These are phyloP conservation scores for Alliaria petiolata DNA, from an alignment of 345 rosid species.

Conservation along the genomic window DNA sequence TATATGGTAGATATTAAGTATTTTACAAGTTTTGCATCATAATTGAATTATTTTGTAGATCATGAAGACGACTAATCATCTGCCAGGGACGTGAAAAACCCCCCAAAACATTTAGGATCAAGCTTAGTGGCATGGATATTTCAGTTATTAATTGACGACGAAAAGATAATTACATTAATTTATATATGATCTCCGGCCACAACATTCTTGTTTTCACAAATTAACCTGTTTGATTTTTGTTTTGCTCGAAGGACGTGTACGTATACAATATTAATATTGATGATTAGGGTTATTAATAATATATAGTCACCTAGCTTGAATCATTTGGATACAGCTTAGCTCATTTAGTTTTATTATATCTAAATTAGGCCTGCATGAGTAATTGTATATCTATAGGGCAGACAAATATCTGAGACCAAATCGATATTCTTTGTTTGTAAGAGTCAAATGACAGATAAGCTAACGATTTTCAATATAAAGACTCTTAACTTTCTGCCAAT, in stretches of 20 bases:
- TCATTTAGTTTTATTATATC: not conserved
- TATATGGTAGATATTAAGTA: not conserved
- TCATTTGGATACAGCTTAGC: constrained; percentile 23
- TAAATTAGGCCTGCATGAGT: constrained; percentile 14
- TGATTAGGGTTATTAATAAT: not conserved
- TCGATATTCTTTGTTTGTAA: too few species aligned
- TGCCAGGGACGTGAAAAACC: not conserved
- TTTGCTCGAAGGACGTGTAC: too few species aligned
- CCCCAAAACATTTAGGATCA: not conserved
- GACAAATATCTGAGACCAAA: constrained; percentile 27
- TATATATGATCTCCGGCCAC: too few species aligned
- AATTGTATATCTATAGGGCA: not conserved
- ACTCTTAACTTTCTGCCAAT: constrained; percentile 7
- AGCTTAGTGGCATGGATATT: not conserved
- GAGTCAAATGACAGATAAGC: too few species aligned
- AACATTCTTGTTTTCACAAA: too few species aligned
- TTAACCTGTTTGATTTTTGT: too few species aligned
- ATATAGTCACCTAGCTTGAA: constrained; percentile 22
- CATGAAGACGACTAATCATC: not conserved
- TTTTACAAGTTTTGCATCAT: constrained; percentile 3
- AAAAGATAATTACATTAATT: not conserved
- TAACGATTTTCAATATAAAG: constrained; percentile 5
- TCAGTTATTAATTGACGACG: not conserved
- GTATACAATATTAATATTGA: too few species aligned
- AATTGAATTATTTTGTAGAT: not conserved